phyloP scores from a whole-genome alignment of 352 stramenopile species.

The Phytophthora foliorum region DNA sequence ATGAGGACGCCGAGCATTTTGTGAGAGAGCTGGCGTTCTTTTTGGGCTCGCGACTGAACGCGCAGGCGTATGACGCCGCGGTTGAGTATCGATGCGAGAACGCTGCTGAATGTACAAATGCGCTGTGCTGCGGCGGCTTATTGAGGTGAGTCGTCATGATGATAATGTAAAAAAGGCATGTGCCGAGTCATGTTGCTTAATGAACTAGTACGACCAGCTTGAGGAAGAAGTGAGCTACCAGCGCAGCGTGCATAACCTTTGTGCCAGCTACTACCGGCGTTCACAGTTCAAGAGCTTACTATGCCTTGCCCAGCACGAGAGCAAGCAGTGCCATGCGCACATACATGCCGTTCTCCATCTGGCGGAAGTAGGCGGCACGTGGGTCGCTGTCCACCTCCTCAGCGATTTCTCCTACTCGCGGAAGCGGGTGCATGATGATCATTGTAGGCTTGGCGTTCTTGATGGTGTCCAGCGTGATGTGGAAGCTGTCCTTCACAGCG shows the following conservation, averaged over 20 bases:
- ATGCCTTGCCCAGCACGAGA: constrained; percentile 91
- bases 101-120: constrained; percentile 46
- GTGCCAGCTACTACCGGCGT: constrained; percentile 10
- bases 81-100: constrained; percentile 73
- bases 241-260: constrained; percentile 1
- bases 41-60: constrained; percentile 70
- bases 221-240: too few relatives aligned
- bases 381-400: constrained; percentile 97
- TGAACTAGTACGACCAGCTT: constrained; percentile 20
- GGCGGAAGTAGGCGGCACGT: constrained; percentile 97
- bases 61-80: constrained; percentile 72
- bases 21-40: constrained; percentile 74
- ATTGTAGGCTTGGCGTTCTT: constrained; percentile 90
- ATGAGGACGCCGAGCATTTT: constrained; percentile 67
- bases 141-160: not conserved
- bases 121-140: constrained; percentile 45
- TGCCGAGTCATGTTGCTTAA: constrained; percentile 20
- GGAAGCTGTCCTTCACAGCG: constrained; percentile 93
- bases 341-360: constrained; percentile 99
- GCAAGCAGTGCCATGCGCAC: constrained; percentile 98
- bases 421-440: constrained; percentile 99
- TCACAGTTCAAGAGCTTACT: constrained; percentile 17
- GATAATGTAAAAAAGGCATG: constrained; percentile 31
- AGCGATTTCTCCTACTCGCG: constrained; percentile 97
- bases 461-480: constrained; percentile 77